phyloP scores from a whole-genome alignment of 352 stramenopile species.

The Globisporangium heterothallicum region DNA sequence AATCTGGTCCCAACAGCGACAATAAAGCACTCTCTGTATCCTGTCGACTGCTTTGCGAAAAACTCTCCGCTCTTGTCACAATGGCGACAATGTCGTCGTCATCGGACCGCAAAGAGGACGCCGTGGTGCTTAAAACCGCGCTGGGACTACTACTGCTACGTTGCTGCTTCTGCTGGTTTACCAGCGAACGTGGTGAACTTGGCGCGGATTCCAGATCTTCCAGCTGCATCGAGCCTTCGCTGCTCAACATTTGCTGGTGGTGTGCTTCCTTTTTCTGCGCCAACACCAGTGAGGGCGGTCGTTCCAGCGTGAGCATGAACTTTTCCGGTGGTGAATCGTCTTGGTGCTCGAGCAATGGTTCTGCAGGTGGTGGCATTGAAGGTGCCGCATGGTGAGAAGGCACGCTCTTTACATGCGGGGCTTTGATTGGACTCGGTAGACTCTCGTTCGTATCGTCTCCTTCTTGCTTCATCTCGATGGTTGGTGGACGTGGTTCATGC shows the following conservation, averaged over 20 bases:
- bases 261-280: constrained; percentile 13
- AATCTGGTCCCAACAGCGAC: too few relatives aligned
- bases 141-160: too few relatives aligned
- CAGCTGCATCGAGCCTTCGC: constrained; percentile 14
- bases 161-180: not conserved
- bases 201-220: constrained; percentile 22
- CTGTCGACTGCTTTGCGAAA: not conserved
- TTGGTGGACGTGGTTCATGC: too few relatives aligned
- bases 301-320: constrained; percentile 14
- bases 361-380: too few relatives aligned
- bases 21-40: not conserved
- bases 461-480: too few relatives aligned
- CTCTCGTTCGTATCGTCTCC: too few relatives aligned
- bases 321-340: not conserved
- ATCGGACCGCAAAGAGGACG: not conserved
- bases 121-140: not conserved
- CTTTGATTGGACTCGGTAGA: not conserved
- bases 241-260: not conserved
- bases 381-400: not conserved
- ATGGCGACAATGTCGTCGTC: constrained; percentile 11
- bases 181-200: constrained; percentile 10
- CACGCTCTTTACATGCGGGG: not conserved
- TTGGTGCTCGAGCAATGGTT: too few relatives aligned
- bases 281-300: constrained; percentile 19
- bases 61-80: not conserved